Conservation (phyloP, 805 yeast species). For the Myxozyma lipomycoides region DNA sequence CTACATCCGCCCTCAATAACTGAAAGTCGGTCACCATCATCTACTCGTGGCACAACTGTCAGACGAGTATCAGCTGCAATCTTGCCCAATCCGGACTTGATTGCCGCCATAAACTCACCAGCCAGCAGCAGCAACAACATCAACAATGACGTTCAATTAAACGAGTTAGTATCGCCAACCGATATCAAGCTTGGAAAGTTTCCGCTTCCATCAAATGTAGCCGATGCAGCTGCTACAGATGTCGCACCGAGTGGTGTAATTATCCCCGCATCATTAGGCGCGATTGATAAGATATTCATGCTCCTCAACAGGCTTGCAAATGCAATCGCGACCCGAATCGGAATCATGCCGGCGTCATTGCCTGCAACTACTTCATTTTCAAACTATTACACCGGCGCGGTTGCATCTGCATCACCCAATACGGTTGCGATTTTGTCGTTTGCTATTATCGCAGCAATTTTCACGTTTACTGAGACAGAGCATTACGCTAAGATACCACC, state of each 20-base stretch:
- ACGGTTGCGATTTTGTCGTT: conserved; percentile 9
- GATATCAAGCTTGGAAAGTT: neutral
- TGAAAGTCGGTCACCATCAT: too few relatives aligned
- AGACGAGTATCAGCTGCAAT: conserved; percentile 18
- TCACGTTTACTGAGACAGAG: conserved; percentile 11
- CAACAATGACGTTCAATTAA: neutral
- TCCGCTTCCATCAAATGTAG: neutral
- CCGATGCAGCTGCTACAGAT: neutral
- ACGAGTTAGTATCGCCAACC: conserved; percentile 1
- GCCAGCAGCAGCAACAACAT: neutral
- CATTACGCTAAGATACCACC: conserved; percentile 6
- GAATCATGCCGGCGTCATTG: neutral
- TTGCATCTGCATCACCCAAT: conserved; percentile 13
- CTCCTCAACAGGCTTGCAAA: neutral
- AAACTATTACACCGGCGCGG: conserved; percentile 18
- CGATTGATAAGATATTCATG: neutral
- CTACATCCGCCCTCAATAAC: too few relatives aligned
- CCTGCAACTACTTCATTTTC: conserved; percentile 12
- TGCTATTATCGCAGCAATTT: conserved; percentile 9
- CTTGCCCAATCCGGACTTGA: conserved; percentile 19
- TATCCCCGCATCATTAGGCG: neutral
- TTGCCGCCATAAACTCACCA: conserved; percentile 1
- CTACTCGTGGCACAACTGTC: too few relatives aligned
- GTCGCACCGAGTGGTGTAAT: neutral
- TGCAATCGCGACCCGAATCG: neutral